Evolutionary conservation across 108 stramenopile genomes (phyloP).

Genomic region (Cylindrotheca closterium): DNA sequence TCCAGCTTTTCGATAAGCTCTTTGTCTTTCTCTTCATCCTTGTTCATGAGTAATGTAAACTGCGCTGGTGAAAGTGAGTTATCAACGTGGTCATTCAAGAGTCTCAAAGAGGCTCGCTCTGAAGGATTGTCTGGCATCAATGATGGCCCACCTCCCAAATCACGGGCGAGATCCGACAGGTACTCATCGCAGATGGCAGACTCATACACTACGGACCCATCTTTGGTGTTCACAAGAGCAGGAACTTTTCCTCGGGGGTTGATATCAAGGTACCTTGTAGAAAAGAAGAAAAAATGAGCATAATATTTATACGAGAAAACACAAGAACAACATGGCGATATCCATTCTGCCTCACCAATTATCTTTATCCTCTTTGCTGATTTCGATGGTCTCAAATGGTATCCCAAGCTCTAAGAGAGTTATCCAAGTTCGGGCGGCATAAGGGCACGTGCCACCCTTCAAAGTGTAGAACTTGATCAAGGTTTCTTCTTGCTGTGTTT

Average conservation of each 20-base stretch:
- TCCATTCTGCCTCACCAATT: constrained; percentile 18
- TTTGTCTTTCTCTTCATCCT: constrained; percentile 28
- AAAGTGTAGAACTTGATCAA: constrained; percentile 43
- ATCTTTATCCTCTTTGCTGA: constrained; percentile 23
- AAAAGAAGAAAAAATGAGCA: no score
- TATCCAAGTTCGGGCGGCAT: constrained; percentile 44
- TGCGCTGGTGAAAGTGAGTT: constrained; percentile 32
- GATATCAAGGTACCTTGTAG: constrained; percentile 35
- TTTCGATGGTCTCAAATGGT: constrained; percentile 44
- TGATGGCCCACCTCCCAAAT: constrained; percentile 4
- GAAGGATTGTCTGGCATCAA: constrained; percentile 31
- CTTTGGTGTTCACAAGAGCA: constrained; percentile 30
- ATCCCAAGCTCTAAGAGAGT: constrained; percentile 36
- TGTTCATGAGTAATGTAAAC: constrained; percentile 48
- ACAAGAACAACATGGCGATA: background rate
- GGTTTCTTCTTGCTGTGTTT: no score
- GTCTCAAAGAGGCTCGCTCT: constrained; percentile 31
- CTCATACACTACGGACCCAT: constrained; percentile 40
- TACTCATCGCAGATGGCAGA: constrained; percentile 53
- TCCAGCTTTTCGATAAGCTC: constrained; percentile 25
- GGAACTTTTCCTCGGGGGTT: constrained; percentile 54
- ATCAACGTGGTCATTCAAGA: constrained; percentile 50
- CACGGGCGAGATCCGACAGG: constrained; percentile 38
- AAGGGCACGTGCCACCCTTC: constrained; percentile 40
- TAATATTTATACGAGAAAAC: no score